Conservation (phyloP, 1,139 yeast genomes). For the Meyerozyma carpophila region DNA sequence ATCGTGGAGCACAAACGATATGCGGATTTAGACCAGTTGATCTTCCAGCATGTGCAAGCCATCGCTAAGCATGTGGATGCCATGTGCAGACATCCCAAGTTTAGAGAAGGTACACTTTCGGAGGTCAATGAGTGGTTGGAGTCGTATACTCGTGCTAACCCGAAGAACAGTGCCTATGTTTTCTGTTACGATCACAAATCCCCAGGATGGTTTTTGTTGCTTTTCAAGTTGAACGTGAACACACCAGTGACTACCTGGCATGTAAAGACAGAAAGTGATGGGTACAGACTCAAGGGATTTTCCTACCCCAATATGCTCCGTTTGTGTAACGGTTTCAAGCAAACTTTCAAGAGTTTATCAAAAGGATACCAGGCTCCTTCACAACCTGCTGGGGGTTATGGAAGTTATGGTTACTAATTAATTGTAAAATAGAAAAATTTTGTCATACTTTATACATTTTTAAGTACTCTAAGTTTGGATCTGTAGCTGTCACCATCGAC, state of each 20-base stretch:
- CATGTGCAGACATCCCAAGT: conserved; percentile 82
- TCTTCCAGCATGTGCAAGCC: conserved; percentile 82
- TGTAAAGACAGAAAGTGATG: conserved; percentile 82
- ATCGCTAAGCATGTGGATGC: conserved; percentile 81
- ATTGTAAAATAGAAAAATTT: conserved; percentile 1
- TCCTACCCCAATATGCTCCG: conserved; percentile 83
- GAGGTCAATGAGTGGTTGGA: conserved; percentile 87
- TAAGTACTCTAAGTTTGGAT: conserved; percentile 48
- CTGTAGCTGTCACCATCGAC: conserved; percentile 68
- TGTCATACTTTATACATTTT: conserved; percentile 4
- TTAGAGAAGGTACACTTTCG: conserved; percentile 71
- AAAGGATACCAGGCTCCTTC: conserved; percentile 12
- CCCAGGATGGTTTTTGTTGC: conserved; percentile 86
- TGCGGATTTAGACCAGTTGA: conserved; percentile 88
- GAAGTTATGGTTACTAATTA: conserved; percentile 25
- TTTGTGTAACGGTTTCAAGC: conserved; percentile 91
- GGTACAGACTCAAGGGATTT: conserved; percentile 73
- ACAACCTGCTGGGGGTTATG: conserved; percentile 18
- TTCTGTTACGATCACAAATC: conserved; percentile 87
- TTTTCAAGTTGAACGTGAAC: conserved; percentile 72
- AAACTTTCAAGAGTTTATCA: conserved; percentile 37
- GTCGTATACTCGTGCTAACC: conserved; percentile 86
- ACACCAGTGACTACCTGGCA: conserved; percentile 83
- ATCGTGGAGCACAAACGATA: conserved; percentile 67
- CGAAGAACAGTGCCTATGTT: conserved; percentile 84